Evolutionary conservation across 805 yeast species (phyloP).

Genomic region (Candida broadrunensis): DNA sequence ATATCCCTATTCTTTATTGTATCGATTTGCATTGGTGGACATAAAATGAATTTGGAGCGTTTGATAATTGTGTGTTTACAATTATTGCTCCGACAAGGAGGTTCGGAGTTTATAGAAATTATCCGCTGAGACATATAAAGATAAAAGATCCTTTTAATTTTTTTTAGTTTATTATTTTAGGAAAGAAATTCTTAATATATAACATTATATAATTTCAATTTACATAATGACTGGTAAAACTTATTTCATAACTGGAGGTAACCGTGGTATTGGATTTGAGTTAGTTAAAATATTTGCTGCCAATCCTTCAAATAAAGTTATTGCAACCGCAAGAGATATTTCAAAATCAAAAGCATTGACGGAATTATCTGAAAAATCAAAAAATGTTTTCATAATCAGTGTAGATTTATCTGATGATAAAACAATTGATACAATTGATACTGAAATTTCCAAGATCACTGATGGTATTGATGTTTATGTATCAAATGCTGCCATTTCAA

Average conservation of each 20-base stretch:
- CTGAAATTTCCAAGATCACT: slow-evolving; percentile 7
- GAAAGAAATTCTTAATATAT: no score
- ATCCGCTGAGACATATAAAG: no score
- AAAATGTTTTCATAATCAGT: slow-evolving; percentile 7
- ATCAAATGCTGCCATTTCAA: slow-evolving; percentile 26
- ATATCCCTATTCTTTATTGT: no score
- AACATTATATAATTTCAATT: no score
- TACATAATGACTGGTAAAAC: neutral
- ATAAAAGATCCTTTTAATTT: no score
- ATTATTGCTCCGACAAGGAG: no score
- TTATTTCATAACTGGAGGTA: slow-evolving; percentile 33
- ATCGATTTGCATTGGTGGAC: no score
- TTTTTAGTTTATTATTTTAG: no score
- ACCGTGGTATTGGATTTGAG: slow-evolving; percentile 41
- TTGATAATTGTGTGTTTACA: no score
- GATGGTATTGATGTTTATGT: slow-evolving; percentile 34
- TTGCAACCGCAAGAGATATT: slow-evolving; percentile 37
- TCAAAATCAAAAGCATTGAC: slow-evolving; percentile 18
- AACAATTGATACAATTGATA: slow-evolving; percentile 8
- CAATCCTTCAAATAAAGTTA: slow-evolving; percentile 32
- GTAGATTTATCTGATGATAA: slow-evolving; percentile 16
- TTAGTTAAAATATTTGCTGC: no score
- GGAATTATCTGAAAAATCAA: slow-evolving; percentile 8
- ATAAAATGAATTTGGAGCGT: no score
- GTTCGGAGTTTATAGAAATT: no score